A percentile compares a stretch with the other conserved stretches of the same genome.
These are phyloP conservation scores for Cicer judaicum DNA, from an alignment of 306 rosid genomes.

Conservation along the genomic window DNA sequence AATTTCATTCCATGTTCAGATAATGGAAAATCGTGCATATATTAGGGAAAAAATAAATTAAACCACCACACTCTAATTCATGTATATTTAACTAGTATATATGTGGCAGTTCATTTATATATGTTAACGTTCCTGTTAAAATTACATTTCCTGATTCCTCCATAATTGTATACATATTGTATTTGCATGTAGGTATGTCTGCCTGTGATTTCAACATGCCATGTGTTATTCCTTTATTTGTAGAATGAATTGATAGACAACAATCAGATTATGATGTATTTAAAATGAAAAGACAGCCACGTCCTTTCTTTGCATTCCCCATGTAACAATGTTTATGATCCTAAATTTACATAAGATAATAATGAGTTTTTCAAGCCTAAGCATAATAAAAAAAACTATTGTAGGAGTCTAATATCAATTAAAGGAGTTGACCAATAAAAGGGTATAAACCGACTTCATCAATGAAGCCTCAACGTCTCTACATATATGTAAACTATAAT, in stretches of 20 bases:
- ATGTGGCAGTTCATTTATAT: conserved; percentile 16
- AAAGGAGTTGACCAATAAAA: conserved; percentile 13
- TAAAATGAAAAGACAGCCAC: conserved; percentile 18
- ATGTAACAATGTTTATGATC: conserved; percentile 11
- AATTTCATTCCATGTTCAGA: conserved; percentile 30
- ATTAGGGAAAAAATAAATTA: conserved; percentile 18
- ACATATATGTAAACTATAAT: conserved; percentile 23
- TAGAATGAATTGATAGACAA: conserved; percentile 16
- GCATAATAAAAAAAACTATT: not conserved
- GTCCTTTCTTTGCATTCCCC: conserved; percentile 20
- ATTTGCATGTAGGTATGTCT: not conserved
- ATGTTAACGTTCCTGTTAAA: conserved; percentile 21
- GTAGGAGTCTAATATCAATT: conserved; percentile 27
- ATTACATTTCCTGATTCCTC: conserved; percentile 15
- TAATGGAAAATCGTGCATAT: conserved; percentile 35
- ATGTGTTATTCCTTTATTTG: conserved; percentile 29
- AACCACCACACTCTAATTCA: conserved; percentile 6
- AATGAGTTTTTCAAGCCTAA: conserved; percentile 27
- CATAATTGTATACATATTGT: not conserved
- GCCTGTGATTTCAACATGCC: conserved; percentile 11
- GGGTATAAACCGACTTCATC: conserved; percentile 12
- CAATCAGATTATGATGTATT: conserved; percentile 16
- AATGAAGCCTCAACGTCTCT: conserved; percentile 3
- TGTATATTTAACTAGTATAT: conserved; percentile 25
- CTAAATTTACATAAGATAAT: conserved; percentile 33